Percentiles rank a stretch among this genome's conserved stretches.
These are phyloP conservation scores for Penicillium herquei DNA, from an alignment of 495 filamentous ascomycete species.

Conservation along the genomic window DNA sequence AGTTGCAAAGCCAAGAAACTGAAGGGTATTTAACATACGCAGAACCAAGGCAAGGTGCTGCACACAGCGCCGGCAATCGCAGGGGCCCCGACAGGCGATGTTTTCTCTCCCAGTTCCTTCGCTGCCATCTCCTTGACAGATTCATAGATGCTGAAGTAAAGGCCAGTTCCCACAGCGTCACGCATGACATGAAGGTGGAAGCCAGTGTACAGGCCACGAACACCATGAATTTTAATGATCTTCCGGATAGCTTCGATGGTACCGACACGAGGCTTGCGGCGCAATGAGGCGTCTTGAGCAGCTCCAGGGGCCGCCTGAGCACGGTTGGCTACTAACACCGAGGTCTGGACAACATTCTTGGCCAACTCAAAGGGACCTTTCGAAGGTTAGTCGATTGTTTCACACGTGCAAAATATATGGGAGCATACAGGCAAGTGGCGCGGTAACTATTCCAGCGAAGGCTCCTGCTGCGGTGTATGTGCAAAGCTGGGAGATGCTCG, in stretches of 20 bases:
- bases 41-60: conserved; percentile 49
- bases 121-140: conserved; percentile 81
- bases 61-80: conserved; percentile 48
- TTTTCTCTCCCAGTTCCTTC: conserved; percentile 45
- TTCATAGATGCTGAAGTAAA: conserved; percentile 93
- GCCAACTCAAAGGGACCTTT: conserved; percentile 90
- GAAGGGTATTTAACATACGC: conserved; percentile 32
- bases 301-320: conserved; percentile 56
- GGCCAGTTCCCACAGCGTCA: conserved; percentile 83
- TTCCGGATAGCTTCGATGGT: conserved; percentile 76
- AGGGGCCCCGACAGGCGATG: conserved; percentile 40
- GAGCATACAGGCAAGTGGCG: conserved; percentile 80
- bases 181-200: conserved; percentile 79
- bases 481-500: conserved; percentile 63
- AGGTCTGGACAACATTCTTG: conserved; percentile 87
- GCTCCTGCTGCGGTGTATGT: conserved; percentile 79
- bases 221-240: conserved; percentile 75
- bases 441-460: conserved; percentile 74
- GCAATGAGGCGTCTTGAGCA: conserved; percentile 60
- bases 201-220: conserved; percentile 80
- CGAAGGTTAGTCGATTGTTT: not conserved
- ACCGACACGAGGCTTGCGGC: conserved; percentile 71
- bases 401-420: not conserved
- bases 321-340: conserved; percentile 73
- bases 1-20: not conserved